Evolutionary conservation across 768 basidiomycete species (phyloP).

Genomic region (Chalciporus sphaerocephalus): DNA sequence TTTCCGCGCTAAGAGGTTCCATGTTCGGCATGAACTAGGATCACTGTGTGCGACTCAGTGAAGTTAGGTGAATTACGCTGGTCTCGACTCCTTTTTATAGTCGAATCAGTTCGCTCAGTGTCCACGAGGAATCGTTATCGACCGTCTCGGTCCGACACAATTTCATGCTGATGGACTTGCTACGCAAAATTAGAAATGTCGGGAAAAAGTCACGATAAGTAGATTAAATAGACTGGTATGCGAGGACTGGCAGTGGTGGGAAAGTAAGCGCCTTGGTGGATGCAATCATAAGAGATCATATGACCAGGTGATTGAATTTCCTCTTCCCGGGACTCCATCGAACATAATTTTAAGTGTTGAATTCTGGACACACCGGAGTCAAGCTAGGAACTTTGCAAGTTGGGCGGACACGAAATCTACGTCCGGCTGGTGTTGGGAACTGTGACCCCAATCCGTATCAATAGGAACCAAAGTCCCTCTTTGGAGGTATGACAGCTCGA

Average conservation of each 20-base stretch:
- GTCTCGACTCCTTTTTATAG: slow-evolving; percentile 4
- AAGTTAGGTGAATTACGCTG: not conserved
- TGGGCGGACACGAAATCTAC: slow-evolving; percentile 7
- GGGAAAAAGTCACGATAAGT: too few species aligned
- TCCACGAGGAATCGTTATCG: not conserved
- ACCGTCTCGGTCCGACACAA: not conserved
- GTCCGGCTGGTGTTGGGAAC: slow-evolving; percentile 6
- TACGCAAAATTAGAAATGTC: not conserved
- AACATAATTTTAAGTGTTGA: not conserved
- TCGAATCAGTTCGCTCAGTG: too few species aligned
- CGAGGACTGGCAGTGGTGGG: too few species aligned
- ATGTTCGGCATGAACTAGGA: slow-evolving; percentile 1
- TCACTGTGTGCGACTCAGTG: not conserved
- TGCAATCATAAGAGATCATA: not conserved
- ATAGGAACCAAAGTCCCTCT: slow-evolving; percentile 41
- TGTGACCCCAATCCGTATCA: slow-evolving; percentile 33
- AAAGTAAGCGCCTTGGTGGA: not conserved
- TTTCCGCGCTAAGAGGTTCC: slow-evolving; percentile 20
- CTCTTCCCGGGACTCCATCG: not conserved
- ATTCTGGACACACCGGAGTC: not conserved
- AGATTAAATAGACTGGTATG: not conserved
- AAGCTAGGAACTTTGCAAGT: slow-evolving; percentile 13
- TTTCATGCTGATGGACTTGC: not conserved
- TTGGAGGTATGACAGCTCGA: slow-evolving; percentile 39
- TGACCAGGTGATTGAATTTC: not conserved